phyloP scores from a whole-genome alignment of 2,329 filamentous ascomycete genomes.

The Colletotrichum acutatum region DNA sequence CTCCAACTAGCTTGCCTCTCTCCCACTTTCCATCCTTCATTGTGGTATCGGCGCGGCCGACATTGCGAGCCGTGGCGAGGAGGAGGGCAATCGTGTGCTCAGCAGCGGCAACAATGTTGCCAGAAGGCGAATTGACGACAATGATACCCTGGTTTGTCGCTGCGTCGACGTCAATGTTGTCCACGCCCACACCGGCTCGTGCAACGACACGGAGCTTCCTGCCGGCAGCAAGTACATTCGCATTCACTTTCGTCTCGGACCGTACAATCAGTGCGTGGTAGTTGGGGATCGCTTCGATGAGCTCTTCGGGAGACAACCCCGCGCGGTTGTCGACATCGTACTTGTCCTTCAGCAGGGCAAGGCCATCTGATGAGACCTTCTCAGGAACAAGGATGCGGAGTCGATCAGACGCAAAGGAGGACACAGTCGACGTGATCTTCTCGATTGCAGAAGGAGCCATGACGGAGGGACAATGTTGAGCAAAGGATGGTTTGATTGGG shows the following conservation, averaged over 20 bases:
- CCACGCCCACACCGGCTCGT: slow-evolving; percentile 82
- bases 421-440: slow-evolving; percentile 34
- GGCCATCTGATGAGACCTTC: slow-evolving; percentile 82
- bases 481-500: background rate
- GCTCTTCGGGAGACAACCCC: slow-evolving; percentile 70
- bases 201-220: slow-evolving; percentile 81
- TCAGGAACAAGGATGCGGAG: slow-evolving; percentile 77
- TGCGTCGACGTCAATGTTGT: slow-evolving; percentile 81
- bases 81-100: slow-evolving; percentile 82
- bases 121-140: slow-evolving; percentile 82
- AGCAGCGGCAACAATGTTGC: slow-evolving; percentile 84
- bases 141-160: slow-evolving; percentile 80
- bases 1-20: slow-evolving; percentile 76
- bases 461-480: background rate
- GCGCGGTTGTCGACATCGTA: slow-evolving; percentile 78
- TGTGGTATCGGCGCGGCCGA: slow-evolving; percentile 75
- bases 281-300: slow-evolving; percentile 73
- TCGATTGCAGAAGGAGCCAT: slow-evolving; percentile 42
- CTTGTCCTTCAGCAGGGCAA: slow-evolving; percentile 72
- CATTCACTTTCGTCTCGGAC: slow-evolving; percentile 84
- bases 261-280: slow-evolving; percentile 84
- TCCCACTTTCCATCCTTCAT: slow-evolving; percentile 82
- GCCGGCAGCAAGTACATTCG: slow-evolving; percentile 72
- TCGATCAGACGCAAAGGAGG: slow-evolving; percentile 36
- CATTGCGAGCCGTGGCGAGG: slow-evolving; percentile 78